phyloP scores from a whole-genome alignment of 495 filamentous ascomycete genomes.

The Amorphotheca resinae region DNA sequence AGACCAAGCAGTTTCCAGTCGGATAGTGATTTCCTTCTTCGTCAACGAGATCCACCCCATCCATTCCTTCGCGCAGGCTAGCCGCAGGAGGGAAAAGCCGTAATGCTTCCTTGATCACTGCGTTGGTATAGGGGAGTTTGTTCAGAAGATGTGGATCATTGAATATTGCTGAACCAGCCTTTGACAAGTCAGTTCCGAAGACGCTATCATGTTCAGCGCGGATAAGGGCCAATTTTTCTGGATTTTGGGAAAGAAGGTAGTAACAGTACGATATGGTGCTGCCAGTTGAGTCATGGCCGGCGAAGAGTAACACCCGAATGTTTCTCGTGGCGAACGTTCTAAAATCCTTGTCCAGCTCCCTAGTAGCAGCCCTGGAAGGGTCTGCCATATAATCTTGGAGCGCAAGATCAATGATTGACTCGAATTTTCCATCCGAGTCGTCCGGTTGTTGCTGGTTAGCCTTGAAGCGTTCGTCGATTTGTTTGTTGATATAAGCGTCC shows the following conservation, averaged over 20 bases:
- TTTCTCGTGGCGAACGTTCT: slow-evolving; percentile 20
- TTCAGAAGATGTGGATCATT: slow-evolving; percentile 25
- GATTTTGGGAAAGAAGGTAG: slow-evolving; percentile 24
- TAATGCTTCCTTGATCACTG: slow-evolving; percentile 35
- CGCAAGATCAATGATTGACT: slow-evolving; percentile 25
- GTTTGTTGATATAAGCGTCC: slow-evolving; percentile 23
- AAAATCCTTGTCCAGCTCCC: slow-evolving; percentile 18
- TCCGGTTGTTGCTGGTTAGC: slow-evolving; percentile 3
- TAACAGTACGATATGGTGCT: slow-evolving; percentile 12
- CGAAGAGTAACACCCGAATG: slow-evolving; percentile 22
- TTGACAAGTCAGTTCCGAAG: slow-evolving; percentile 18
- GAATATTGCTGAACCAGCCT: slow-evolving; percentile 17
- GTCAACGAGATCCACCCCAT: slow-evolving; percentile 4
- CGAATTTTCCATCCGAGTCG: slow-evolving; percentile 1
- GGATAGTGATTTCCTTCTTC: slow-evolving; percentile 8
- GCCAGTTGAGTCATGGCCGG: slow-evolving; percentile 14
- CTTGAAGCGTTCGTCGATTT: slow-evolving; percentile 24
- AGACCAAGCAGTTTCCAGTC: slow-evolving; percentile 22
- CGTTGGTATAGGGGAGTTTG: slow-evolving; percentile 30
- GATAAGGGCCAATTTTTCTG: slow-evolving; percentile 15
- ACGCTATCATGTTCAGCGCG: slow-evolving; percentile 26
- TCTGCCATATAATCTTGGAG: slow-evolving; percentile 23
- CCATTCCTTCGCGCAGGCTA: slow-evolving; percentile 8
- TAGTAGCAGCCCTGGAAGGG: background rate
- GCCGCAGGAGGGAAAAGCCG: slow-evolving; percentile 27